Conservation (phyloP, 163 green algal genomes). For the Dunaliella salina region DNA sequence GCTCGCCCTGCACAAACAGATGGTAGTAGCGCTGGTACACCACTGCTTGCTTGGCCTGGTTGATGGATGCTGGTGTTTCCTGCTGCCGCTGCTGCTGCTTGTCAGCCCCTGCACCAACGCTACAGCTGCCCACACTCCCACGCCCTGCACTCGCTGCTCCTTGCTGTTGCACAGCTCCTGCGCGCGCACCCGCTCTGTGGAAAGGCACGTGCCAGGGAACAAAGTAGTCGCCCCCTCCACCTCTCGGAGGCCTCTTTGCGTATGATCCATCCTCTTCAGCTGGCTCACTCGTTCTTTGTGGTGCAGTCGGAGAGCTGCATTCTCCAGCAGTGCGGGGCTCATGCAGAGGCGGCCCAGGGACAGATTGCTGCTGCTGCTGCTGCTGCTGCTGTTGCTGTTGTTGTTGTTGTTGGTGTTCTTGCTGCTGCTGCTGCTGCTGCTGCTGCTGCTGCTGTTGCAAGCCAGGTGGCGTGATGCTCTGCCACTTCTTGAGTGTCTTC, state of each 20-base stretch:
- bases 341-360: neutral
- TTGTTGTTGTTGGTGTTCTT: no score
- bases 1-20: constrained; percentile 82
- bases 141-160: neutral
- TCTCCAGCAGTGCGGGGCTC: neutral
- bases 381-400: no score
- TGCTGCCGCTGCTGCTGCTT: constrained; percentile 7
- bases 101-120: neutral
- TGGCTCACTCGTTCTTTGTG: no score
- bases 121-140: neutral
- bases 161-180: constrained; percentile 5
- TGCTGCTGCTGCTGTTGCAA: neutral
- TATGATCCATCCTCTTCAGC: neutral
- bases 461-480: constrained; percentile 38
- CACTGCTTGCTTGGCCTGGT: constrained; percentile 71
- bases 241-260: neutral
- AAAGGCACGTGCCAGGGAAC: constrained; percentile 95
- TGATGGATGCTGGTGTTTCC: constrained; percentile 25
- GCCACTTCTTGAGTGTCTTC: constrained; percentile 82
- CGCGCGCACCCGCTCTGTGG: constrained; percentile 64
- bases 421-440: neutral
- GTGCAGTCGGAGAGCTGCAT: neutral
- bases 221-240: constrained; percentile 77
- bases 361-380: neutral
- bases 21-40: constrained; percentile 96